Base-by-base conservation (phyloP, 257 asterid genomes). In the Solanum rostratum region DNA sequence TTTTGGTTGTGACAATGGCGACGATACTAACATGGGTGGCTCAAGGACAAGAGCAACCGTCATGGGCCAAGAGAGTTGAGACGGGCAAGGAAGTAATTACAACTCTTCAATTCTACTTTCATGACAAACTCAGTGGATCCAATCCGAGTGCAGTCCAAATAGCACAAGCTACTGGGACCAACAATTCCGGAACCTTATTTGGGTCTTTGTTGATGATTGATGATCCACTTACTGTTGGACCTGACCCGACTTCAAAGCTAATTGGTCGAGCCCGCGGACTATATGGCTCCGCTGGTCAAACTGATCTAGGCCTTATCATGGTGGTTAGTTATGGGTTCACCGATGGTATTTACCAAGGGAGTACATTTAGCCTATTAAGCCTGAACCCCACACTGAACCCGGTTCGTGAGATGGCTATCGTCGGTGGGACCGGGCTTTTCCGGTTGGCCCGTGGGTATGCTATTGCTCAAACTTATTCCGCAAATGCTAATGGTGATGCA, bases 371-470 rank as follows among this genome's bases (percentile, higher is more conserved):
- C 85, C 89, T 94, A 50, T 89, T 95, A 2, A 89, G 98, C 19
- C 80, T 89, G 11, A 95, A 95, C 84, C 90, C 86, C 46, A 93
- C 68, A 0, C 0, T 46, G 83, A 69, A 92, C 2, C 87, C 89
- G 49, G 90, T 86, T 12, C 93, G 98, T 20, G 98, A 95, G 86
- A 90, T 95, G 98, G 89, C 98, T 0, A 86, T 95, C 1, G 98
- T 94, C 0, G 98, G 98, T 2, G 98, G 98, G 6, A 94, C 98
- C 16, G 98, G 98, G 2, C 91, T 94, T 50, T 95, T 95, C 68
- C 89, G 98, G 63, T 39, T 95, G 86, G 97, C 93, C 0, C 93
- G 95, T 0, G 98, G 98, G 10, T 95, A 90, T 41, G 97, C 95
- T 11, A 82, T 95, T 3, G 98, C 96, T 19, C 86, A 83, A 11